Percentiles rank a stretch among this genome's conserved stretches.
Evolutionary conservation across 768 basidiomycete species (phyloP).

Genomic region (Pisolithus marmoratus): DNA sequence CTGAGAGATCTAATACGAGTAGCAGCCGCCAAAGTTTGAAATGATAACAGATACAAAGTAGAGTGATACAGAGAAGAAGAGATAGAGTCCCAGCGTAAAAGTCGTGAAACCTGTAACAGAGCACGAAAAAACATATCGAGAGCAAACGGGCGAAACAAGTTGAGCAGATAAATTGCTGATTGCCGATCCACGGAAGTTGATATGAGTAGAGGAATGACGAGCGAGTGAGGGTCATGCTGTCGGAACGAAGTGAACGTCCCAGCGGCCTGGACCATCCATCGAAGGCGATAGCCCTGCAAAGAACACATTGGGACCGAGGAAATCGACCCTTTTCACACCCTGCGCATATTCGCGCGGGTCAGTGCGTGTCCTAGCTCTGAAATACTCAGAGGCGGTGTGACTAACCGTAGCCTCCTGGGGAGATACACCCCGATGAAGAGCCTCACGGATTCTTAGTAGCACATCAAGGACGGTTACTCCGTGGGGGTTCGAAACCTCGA

Average conservation of each 20-base stretch:
- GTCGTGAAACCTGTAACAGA: not conserved
- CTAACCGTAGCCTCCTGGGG: conserved; percentile 21
- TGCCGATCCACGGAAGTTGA: not conserved
- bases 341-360: conserved; percentile 33
- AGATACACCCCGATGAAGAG: conserved; percentile 21
- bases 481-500: conserved; percentile 24
- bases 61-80: not conserved
- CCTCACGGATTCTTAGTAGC: conserved; percentile 21
- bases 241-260: conserved; percentile 23
- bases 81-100: not conserved
- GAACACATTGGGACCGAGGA: conserved; percentile 25
- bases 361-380: conserved; percentile 21
- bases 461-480: conserved; percentile 27
- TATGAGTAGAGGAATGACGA: not conserved
- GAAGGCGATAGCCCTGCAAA: conserved; percentile 28
- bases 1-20: not conserved
- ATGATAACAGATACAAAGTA: not conserved
- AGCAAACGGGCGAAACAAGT: not conserved
- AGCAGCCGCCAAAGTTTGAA: not conserved
- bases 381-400: conserved; percentile 23
- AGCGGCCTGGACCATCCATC: conserved; percentile 21
- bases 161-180: not conserved
- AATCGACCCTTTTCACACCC: conserved; percentile 36
- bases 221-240: not conserved
- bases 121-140: not conserved